Base-by-base conservation (phyloP, 306 rosid species). In the Gillenia trifoliata region DNA sequence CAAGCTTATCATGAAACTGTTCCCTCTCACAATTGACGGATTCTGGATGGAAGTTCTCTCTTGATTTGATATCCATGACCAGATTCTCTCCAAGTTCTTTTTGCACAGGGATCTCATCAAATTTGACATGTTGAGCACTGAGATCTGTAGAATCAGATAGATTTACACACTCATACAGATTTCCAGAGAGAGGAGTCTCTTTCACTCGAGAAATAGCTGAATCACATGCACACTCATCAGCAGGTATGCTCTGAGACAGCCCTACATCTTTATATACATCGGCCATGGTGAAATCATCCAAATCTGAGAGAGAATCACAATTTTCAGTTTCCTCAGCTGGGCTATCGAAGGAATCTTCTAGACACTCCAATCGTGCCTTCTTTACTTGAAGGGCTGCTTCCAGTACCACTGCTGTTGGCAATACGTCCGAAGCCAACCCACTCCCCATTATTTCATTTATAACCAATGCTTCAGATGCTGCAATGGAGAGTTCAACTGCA, bases 391-490 rank as follows among this genome's bases (percentile, higher is more conserved):
- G 96, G 73, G 97, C 86, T 83, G 78, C 86, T 86, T 93, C 98
- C 79, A 91, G 92, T 23, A 86, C 80, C 66, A 83, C 83, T 77
- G 81, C 84, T 56, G 84, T 55, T 75, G 72, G 79, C 56, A 83
- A 36, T 79, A 76, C 77, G 75, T 88, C 86, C 33, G 71, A 68
- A 77, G 74, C 74, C 70, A 81, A 67, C 72, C 68, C 90, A 80
- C 41, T 61, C 78, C 84, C 83, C 30, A 79, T 79, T 66, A 85
- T 71, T 73, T 91, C 96, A 75, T 93, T 88, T 80, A 93, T 88
- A 79, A 85, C 92, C 78, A 93, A 47, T 81, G 96, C 97, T 79
- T 93, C 98, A 57, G 98, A 93, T 75, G 98, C 98, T 16, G 85
- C 90, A 75, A 89, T 80, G 64, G 90, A 91, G 50, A 91, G 91